Evolutionary conservation across 2,329 filamentous ascomycete genomes (phyloP).

Genomic region (Dendryphion nanum): DNA sequence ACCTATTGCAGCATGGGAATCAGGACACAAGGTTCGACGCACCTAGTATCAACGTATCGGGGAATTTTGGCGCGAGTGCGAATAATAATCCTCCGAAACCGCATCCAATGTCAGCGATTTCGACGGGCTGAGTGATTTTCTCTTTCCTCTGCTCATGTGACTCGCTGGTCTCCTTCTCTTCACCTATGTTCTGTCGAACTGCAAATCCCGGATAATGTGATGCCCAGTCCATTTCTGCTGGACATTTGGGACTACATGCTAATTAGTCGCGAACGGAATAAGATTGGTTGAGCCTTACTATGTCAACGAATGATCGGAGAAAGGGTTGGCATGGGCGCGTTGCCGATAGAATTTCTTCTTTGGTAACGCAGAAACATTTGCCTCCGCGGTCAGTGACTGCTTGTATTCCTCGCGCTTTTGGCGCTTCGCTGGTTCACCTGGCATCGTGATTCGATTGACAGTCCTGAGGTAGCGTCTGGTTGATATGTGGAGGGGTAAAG

Average conservation of each 20-base stretch:
- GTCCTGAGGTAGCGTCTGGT: neutral
- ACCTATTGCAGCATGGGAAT: too few relatives aligned
- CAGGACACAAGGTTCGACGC: slow-evolving; percentile 38
- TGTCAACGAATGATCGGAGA: slow-evolving; percentile 85
- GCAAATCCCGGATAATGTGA: slow-evolving; percentile 74
- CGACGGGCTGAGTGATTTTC: slow-evolving; percentile 66
- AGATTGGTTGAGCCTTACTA: slow-evolving; percentile 65
- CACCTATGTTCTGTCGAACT: slow-evolving; percentile 34
- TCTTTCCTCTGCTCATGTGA: slow-evolving; percentile 6
- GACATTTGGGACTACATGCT: slow-evolving; percentile 74
- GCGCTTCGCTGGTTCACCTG: slow-evolving; percentile 37
- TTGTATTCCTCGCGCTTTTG: slow-evolving; percentile 50
- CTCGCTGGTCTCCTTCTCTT: slow-evolving; percentile 24
- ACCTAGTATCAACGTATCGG: slow-evolving; percentile 81
- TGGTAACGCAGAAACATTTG: slow-evolving; percentile 63
- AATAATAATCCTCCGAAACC: slow-evolving; percentile 91
- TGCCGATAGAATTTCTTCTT: slow-evolving; percentile 97
- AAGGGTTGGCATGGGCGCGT: slow-evolving; percentile 94
- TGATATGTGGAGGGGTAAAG: neutral
- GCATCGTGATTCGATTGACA: slow-evolving; percentile 23
- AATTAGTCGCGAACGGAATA: too few relatives aligned
- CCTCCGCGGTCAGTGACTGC: slow-evolving; percentile 31
- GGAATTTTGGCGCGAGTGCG: slow-evolving; percentile 76
- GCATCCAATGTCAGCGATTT: slow-evolving; percentile 95
- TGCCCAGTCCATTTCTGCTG: slow-evolving; percentile 89